A percentile compares a stretch with the other conserved stretches of the same genome.
phyloP scores from a whole-genome alignment of 2,329 filamentous ascomycete species.

The Diplodia mutila region DNA sequence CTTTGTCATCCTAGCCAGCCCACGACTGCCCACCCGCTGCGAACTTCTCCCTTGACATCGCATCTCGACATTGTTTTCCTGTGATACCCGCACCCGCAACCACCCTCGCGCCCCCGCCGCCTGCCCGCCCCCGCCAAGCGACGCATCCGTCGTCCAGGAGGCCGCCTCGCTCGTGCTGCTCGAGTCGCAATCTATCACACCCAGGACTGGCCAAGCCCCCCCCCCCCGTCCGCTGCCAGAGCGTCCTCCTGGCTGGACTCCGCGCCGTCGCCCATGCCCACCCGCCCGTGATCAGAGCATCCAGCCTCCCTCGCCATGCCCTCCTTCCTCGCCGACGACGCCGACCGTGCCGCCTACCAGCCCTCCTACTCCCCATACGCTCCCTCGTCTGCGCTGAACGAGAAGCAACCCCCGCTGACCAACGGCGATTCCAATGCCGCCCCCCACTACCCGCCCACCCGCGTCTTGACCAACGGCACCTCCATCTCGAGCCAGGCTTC shows the following conservation, averaged over 20 bases:
- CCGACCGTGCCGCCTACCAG: constrained; percentile 41
- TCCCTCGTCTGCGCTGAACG: constrained; percentile 29
- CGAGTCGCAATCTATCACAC: constrained; percentile 22
- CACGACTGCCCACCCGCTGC: constrained; percentile 9
- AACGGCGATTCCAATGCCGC: constrained; percentile 36
- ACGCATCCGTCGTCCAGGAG: constrained; percentile 3
- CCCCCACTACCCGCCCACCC: constrained; percentile 36
- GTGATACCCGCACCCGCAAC: constrained; percentile 6
- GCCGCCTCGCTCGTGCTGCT: constrained; percentile 2
- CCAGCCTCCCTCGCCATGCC: constrained; percentile 52
- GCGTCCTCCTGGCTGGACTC: constrained; percentile 19
- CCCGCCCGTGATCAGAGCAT: constrained; percentile 40
- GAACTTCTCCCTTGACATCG: constrained; percentile 7
- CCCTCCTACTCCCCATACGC: constrained; percentile 8
- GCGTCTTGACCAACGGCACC: constrained; percentile 37
- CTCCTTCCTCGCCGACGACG: constrained; percentile 53
- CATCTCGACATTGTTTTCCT: constrained; percentile 20
- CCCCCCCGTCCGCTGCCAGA: constrained; percentile 21
- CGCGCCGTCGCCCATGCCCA: constrained; percentile 18
- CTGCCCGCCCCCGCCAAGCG: constrained; percentile 3
- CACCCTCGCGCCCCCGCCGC: neutral
- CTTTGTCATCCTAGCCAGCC: constrained; percentile 10
- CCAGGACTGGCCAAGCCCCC: constrained; percentile 21
- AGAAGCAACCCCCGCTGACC: constrained; percentile 33
- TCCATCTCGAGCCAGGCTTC: constrained; percentile 39